Percentiles rank a stretch among this genome's conserved stretches.
These are phyloP conservation scores for Moesziomyces sp. DNA, from an alignment of 1,284 basidiomycete species.

Conservation along the genomic window DNA sequence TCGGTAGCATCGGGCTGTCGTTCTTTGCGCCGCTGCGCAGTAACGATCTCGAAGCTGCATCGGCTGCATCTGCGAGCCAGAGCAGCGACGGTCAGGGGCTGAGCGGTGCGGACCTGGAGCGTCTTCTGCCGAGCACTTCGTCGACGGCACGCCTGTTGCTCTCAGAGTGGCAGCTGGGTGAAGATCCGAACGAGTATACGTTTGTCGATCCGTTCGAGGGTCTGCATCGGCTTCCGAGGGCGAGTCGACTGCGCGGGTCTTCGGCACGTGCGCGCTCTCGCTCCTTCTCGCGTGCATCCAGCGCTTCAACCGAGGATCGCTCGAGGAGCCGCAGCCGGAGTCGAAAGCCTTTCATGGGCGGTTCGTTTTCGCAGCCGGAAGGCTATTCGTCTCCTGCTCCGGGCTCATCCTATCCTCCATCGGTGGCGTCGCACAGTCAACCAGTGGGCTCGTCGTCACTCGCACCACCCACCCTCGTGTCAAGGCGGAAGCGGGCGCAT, in stretches of 20 bases:
- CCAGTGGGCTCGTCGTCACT: conserved; percentile 8
- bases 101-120: conserved; percentile 24
- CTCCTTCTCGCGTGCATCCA: conserved; percentile 43
- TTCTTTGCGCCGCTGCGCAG: conserved; percentile 40
- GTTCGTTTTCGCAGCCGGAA: conserved; percentile 19
- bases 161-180: conserved; percentile 41
- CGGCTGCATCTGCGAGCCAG: background rate
- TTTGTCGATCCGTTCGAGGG: conserved; percentile 44
- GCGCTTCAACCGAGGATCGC: conserved; percentile 24
- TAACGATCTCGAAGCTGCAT: conserved; percentile 15
- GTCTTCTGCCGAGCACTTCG: conserved; percentile 32
- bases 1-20: conserved; percentile 30
- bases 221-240: conserved; percentile 38
- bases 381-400: conserved; percentile 13
- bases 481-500: conserved; percentile 19
- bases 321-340: conserved; percentile 29
- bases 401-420: conserved; percentile 24
- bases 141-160: conserved; percentile 41
- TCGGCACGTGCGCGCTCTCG: conserved; percentile 36
- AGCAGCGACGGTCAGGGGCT: background rate
- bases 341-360: conserved; percentile 15
- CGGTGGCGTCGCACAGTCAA: conserved; percentile 19
- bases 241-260: conserved; percentile 27
- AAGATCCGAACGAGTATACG: conserved; percentile 26
- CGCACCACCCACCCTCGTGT: conserved; percentile 25